phyloP scores from a whole-genome alignment of 176 grass and related monocot genomes.

The Tuctoria greenei region DNA sequence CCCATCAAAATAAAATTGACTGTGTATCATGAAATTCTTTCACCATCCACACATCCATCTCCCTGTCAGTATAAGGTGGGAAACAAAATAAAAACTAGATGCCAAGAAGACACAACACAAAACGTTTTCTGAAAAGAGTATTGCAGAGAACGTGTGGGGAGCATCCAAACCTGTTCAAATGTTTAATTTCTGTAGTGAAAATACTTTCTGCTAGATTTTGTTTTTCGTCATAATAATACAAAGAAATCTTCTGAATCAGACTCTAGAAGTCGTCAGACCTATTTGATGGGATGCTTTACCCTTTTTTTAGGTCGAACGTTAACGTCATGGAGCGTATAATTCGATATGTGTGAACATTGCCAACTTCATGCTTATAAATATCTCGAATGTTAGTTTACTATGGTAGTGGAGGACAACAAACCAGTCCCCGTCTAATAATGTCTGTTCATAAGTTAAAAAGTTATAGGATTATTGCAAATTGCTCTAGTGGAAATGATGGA shows the following conservation, averaged over 20 bases:
- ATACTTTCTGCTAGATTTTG: background rate
- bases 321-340: too few relatives aligned
- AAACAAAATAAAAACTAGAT: slow-evolving; percentile 1
- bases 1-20: background rate
- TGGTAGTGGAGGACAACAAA: background rate
- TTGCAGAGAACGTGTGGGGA: background rate
- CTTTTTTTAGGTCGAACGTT: too few relatives aligned
- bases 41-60: background rate
- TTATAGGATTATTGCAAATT: background rate
- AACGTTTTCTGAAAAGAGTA: background rate
- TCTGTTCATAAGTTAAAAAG: background rate
- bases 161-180: background rate
- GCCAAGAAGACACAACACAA: background rate
- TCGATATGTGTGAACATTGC: too few relatives aligned
- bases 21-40: background rate
- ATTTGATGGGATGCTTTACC: too few relatives aligned
- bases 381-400: background rate
- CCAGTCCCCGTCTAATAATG: background rate
- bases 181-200: background rate
- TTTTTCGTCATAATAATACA: background rate
- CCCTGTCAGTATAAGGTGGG: background rate
- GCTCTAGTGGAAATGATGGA: background rate
- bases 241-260: background rate
- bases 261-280: background rate
- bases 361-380: too few relatives aligned